Percentiles rank a stretch among this genome's conserved stretches.
Conservation (phyloP, 208 protist genomes). For the Lotmaria passim region DNA sequence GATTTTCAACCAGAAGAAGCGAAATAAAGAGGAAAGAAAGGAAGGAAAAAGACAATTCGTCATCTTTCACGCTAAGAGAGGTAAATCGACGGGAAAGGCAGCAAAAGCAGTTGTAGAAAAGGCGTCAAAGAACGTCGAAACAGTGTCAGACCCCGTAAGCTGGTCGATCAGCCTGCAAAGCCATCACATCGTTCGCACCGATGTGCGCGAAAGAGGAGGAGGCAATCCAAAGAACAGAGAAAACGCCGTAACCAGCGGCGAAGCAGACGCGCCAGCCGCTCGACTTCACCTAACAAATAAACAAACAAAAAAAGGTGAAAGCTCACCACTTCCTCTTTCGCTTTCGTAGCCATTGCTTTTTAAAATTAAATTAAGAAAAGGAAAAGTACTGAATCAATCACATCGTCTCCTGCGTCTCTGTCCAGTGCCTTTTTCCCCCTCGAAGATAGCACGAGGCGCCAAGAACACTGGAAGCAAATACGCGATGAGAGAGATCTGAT, state of each 20-base stretch:
- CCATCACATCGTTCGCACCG: no score
- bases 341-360: slow-evolving; percentile 9
- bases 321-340: background rate
- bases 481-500: background rate
- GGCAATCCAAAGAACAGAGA: no score
- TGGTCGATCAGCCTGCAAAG: no score
- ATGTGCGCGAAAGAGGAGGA: no score
- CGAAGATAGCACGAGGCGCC: background rate
- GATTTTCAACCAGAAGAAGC: background rate
- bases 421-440: background rate
- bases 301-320: no score
- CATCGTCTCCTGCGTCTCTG: background rate
- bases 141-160: no score
- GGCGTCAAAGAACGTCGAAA: no score
- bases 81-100: background rate
- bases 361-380: slow-evolving; percentile 26
- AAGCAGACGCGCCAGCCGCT: no score
- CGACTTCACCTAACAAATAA: no score
- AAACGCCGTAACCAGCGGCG: background rate
- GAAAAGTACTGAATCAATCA: slow-evolving; percentile 13
- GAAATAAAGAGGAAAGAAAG: background rate
- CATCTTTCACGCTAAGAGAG: background rate
- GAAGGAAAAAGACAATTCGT: background rate
- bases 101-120: no score
- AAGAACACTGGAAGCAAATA: background rate